These are phyloP conservation scores for Aegilops tauschii DNA, from an alignment of 176 grass and related monocot genomes.

Conservation along the genomic window DNA sequence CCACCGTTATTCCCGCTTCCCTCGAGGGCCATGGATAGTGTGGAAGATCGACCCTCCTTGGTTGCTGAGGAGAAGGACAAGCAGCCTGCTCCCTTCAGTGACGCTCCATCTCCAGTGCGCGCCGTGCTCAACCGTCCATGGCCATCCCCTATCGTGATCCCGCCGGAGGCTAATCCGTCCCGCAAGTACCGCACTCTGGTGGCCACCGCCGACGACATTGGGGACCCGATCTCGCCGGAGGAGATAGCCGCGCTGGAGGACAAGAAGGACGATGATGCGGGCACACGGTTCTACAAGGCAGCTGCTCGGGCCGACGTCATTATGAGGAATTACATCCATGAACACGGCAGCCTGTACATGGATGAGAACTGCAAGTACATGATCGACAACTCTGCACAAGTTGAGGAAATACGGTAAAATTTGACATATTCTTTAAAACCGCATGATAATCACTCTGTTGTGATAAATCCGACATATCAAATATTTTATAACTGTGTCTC, in stretches of 20 bases:
- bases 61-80: background rate
- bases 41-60: background rate
- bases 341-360: background rate
- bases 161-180: background rate
- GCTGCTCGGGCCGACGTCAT: background rate
- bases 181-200: background rate
- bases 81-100: background rate
- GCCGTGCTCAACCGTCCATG: background rate
- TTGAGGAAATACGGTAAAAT: background rate
- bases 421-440: too few species aligned
- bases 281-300: background rate
- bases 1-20: background rate
- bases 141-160: background rate
- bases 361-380: background rate
- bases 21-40: background rate
- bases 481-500: too few species aligned
- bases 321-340: slow-evolving; percentile 12
- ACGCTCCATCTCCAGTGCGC: background rate
- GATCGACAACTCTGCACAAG: background rate
- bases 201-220: background rate
- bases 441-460: too few species aligned
- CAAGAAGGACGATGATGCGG: background rate
- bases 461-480: too few species aligned
- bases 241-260: slow-evolving; percentile 1
- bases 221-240: background rate